These are phyloP conservation scores for Phytopythium montanum DNA, from an alignment of 352 stramenopile genomes.

Conservation along the genomic window DNA sequence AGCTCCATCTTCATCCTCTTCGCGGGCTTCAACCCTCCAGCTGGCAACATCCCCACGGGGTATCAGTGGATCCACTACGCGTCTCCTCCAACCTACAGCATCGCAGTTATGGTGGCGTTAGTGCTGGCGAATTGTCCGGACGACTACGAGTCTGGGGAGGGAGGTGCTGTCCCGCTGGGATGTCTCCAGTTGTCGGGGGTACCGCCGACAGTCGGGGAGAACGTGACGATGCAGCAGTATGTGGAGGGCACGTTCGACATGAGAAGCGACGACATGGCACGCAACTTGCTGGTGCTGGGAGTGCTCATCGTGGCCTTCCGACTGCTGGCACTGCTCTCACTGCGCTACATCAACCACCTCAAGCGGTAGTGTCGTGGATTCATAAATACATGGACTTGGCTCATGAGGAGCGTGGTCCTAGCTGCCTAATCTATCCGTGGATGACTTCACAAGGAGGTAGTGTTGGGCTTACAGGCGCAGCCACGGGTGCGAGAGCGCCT, in stretches of 20 bases:
- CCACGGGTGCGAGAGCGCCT: slow-evolving; percentile 57
- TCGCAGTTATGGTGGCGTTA: slow-evolving; percentile 31
- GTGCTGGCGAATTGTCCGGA: slow-evolving; percentile 37
- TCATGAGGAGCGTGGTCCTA: background rate
- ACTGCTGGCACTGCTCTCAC: slow-evolving; percentile 34
- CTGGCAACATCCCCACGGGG: slow-evolving; percentile 29
- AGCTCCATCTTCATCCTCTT: slow-evolving; percentile 65
- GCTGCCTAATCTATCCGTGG: background rate
- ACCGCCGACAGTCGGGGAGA: slow-evolving; percentile 19
- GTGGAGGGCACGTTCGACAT: slow-evolving; percentile 36
- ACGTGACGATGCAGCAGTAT: slow-evolving; percentile 38
- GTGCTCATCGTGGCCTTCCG: slow-evolving; percentile 45
- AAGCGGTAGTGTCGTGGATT: slow-evolving; percentile 27
- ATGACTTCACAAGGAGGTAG: background rate
- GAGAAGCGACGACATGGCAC: slow-evolving; percentile 23
- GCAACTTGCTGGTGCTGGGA: slow-evolving; percentile 26
- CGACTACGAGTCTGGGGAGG: background rate
- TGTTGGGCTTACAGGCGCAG: slow-evolving; percentile 20
- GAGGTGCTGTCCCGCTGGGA: slow-evolving; percentile 11
- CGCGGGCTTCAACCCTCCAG: slow-evolving; percentile 42
- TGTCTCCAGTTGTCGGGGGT: slow-evolving; percentile 26
- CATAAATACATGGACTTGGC: background rate
- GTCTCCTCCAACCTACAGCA: slow-evolving; percentile 39
- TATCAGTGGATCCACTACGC: slow-evolving; percentile 68
- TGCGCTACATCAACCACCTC: slow-evolving; percentile 53